A percentile compares a stretch with the other conserved stretches of the same genome.
Evolutionary conservation across 176 grass and related monocot genomes (phyloP).

Genomic region (sorghum (Sorghum bicolor)): Sorghum_bicolor_NCBIv3 NC_012872.2:66364501-66365000

Average conservation of each 20-base stretch:
- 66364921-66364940: background rate
- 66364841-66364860: constrained; percentile 1
- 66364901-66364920: constrained; percentile 9
- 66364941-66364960: background rate
- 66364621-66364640: background rate
- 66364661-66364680: background rate
- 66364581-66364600: background rate
- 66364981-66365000: background rate
- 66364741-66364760: constrained; percentile 30
- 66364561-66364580: background rate
- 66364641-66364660: background rate
- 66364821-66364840: constrained; percentile 43
- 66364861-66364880: background rate
- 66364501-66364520: too few relatives aligned
- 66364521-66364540: too few relatives aligned
- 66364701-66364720: constrained; percentile 58
- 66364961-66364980: background rate
- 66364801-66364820: constrained; percentile 32
- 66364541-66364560: background rate
- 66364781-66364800: constrained; percentile 13
- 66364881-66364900: background rate
- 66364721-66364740: constrained; percentile 38
- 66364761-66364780: constrained; percentile 27
- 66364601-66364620: background rate
- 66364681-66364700: constrained; percentile 41